Evolutionary conservation across 2,329 filamentous ascomycete genomes (phyloP).

Genomic region (Ampelomyces quisqualis): DNA sequence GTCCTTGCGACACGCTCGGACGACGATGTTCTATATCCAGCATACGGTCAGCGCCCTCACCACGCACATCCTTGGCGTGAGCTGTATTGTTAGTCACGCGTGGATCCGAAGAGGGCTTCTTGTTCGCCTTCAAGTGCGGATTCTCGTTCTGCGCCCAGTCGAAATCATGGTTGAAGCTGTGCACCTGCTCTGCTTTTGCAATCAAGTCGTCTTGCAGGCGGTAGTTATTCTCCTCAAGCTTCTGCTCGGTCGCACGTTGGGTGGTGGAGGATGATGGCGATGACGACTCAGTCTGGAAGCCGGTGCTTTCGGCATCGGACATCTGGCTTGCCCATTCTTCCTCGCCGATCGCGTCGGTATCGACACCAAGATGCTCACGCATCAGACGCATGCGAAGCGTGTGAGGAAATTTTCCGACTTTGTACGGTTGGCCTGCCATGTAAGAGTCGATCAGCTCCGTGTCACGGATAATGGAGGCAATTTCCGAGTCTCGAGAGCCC

Average conservation of each 20-base stretch:
- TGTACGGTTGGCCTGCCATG: slow-evolving; percentile 88
- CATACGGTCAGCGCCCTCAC: slow-evolving; percentile 76
- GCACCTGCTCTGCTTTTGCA: slow-evolving; percentile 56
- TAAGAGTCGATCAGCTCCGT: slow-evolving; percentile 88
- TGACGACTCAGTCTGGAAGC: slow-evolving; percentile 46
- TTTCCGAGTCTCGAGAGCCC: slow-evolving; percentile 87
- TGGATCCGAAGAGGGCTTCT: slow-evolving; percentile 58
- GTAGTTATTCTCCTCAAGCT: slow-evolving; percentile 43
- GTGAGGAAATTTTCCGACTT: slow-evolving; percentile 88
- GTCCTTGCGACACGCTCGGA: slow-evolving; percentile 61
- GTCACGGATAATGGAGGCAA: slow-evolving; percentile 85
- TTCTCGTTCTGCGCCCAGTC: slow-evolving; percentile 62
- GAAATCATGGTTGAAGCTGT: slow-evolving; percentile 76
- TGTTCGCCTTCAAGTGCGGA: slow-evolving; percentile 57
- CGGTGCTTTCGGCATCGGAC: slow-evolving; percentile 67
- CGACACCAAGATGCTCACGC: slow-evolving; percentile 94
- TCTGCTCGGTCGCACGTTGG: slow-evolving; percentile 42
- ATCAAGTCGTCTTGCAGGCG: slow-evolving; percentile 58
- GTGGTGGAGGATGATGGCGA: slow-evolving; percentile 36
- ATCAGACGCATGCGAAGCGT: slow-evolving; percentile 90
- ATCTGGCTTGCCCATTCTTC: slow-evolving; percentile 39
- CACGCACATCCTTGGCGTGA: slow-evolving; percentile 74
- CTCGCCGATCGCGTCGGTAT: slow-evolving; percentile 75
- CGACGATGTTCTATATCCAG: slow-evolving; percentile 51
- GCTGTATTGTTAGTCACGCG: slow-evolving; percentile 61